Evolutionary conservation across 1,284 basidiomycete species (phyloP).

Genomic region (Coniferiporia weirii): DNA sequence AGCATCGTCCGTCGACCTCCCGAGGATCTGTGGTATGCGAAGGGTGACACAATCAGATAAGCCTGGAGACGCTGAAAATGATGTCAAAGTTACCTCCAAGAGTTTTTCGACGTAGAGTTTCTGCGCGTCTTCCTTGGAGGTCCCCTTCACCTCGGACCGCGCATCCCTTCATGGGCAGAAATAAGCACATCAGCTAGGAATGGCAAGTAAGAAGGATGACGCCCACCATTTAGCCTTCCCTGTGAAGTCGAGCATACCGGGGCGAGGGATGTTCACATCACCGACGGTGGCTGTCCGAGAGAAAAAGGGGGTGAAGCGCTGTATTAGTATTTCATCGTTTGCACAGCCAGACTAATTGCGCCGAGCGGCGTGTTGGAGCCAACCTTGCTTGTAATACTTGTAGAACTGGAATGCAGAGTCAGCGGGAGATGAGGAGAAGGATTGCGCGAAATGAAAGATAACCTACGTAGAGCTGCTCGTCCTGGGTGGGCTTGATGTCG

Average conservation of each 20-base stretch:
- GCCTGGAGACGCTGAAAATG: not conserved
- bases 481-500: conserved; percentile 68
- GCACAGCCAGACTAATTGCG: not conserved
- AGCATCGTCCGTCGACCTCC: conserved; percentile 45
- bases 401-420: conserved; percentile 67
- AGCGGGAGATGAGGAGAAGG: conserved; percentile 10
- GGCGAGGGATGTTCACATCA: conserved; percentile 57
- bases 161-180: conserved; percentile 58
- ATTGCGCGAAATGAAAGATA: conserved; percentile 1
- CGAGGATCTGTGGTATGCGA: conserved; percentile 44
- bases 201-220: not conserved
- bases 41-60: not conserved
- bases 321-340: too few relatives aligned
- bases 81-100: conserved; percentile 47
- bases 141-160: conserved; percentile 77
- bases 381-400: conserved; percentile 87
- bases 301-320: not conserved
- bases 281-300: conserved; percentile 61
- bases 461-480: conserved; percentile 75
- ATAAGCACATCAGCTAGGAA: not conserved
- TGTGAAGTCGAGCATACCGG: conserved; percentile 74
- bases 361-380: conserved; percentile 15
- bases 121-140: conserved; percentile 65
- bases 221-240: conserved; percentile 81
- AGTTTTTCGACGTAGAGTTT: conserved; percentile 71